These are phyloP conservation scores for Gossypium laxum DNA, from an alignment of 441 rosid genomes.

Conservation along the genomic window DNA sequence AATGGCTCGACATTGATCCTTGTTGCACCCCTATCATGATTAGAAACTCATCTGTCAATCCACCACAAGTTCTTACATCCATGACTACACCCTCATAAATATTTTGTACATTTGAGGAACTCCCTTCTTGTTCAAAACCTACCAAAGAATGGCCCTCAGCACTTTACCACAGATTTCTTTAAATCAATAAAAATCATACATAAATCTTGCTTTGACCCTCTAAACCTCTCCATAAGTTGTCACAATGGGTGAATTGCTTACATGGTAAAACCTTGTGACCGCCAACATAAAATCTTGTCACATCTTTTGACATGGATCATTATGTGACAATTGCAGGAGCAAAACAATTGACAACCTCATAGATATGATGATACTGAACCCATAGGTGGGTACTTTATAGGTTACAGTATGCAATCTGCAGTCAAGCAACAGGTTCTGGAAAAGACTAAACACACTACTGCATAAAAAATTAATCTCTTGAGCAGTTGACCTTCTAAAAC, in stretches of 20 bases:
- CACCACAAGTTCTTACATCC: background rate
- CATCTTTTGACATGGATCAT: too few relatives aligned
- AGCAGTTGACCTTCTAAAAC: constrained; percentile 3
- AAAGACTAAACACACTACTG: background rate
- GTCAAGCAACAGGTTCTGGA: background rate
- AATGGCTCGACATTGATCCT: background rate
- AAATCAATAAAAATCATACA: background rate
- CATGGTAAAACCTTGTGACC: background rate
- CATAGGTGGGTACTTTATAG: too few relatives aligned
- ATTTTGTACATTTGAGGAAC: background rate
- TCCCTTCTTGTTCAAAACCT: background rate
- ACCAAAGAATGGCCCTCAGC: background rate
- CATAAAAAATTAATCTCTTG: background rate
- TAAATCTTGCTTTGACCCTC: background rate
- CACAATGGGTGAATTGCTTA: background rate
- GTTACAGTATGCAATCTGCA: too few relatives aligned
- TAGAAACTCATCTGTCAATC: background rate
- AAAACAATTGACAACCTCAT: too few relatives aligned
- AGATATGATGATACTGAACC: too few relatives aligned
- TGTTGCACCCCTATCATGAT: background rate
- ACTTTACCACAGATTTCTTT: background rate
- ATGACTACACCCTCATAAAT: background rate
- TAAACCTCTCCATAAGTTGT: background rate
- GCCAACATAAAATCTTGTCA: background rate
- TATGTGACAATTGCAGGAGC: too few relatives aligned